Conservation (phyloP, 176 grass and related monocot genomes). For the Tuctoria greenei region DNA sequence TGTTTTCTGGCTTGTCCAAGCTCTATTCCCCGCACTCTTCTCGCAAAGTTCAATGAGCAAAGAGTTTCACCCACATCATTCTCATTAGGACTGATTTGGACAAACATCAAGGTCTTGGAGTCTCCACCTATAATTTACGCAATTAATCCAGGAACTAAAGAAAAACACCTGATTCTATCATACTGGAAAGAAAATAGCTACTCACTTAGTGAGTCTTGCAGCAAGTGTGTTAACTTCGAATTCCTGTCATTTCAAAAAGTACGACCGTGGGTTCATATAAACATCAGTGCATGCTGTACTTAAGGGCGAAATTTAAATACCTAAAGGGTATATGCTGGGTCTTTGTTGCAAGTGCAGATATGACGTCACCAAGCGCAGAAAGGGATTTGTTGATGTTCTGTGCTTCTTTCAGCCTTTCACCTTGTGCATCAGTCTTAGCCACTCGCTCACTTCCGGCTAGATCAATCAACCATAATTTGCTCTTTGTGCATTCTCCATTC, state of each 20-base stretch:
- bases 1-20: conserved; percentile 87
- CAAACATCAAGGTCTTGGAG: conserved; percentile 97
- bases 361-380: conserved; percentile 94
- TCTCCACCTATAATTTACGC: conserved; percentile 74
- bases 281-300: neutral
- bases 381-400: conserved; percentile 97
- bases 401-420: conserved; percentile 91
- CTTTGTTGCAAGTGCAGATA: conserved; percentile 96
- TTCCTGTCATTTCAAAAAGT: conserved; percentile 58
- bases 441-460: conserved; percentile 91
- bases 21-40: conserved; percentile 89
- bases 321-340: conserved; percentile 88
- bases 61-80: conserved; percentile 92
- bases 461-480: conserved; percentile 93
- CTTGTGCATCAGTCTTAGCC: conserved; percentile 93
- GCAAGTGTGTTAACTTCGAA: conserved; percentile 87
- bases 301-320: conserved; percentile 32
- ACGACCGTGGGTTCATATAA: neutral
- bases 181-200: neutral
- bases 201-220: conserved; percentile 91
- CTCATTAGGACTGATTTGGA: conserved; percentile 95
- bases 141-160: conserved; percentile 20
- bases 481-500: conserved; percentile 74
- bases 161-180: neutral
- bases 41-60: conserved; percentile 94